Evolutionary conservation across 495 filamentous ascomycete species (phyloP).

Genomic region (Immersiella caudata): DNA sequence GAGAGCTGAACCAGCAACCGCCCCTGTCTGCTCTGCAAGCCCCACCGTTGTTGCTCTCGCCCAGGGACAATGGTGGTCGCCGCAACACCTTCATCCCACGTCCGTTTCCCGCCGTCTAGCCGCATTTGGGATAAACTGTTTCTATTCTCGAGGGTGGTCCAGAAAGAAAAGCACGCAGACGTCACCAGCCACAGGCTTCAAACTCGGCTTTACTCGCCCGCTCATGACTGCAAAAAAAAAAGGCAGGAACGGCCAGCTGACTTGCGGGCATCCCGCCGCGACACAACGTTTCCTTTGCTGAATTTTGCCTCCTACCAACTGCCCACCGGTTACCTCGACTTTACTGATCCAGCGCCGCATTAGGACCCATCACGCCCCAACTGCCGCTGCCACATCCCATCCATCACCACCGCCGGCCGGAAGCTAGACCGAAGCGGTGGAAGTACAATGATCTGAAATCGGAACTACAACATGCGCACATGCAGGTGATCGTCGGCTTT

Average conservation of each 20-base stretch:
- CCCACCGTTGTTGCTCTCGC: background rate
- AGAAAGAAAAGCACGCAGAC: background rate
- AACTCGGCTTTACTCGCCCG: background rate
- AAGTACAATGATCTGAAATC: background rate
- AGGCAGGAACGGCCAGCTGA: background rate
- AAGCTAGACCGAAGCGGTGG: background rate
- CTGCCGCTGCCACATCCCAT: background rate
- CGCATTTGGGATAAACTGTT: background rate
- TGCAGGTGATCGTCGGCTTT: background rate
- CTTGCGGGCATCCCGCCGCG: background rate
- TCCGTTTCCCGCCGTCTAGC: background rate
- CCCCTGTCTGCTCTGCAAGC: background rate
- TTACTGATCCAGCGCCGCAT: background rate
- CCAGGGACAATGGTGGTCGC: background rate
- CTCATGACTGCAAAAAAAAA: background rate
- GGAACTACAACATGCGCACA: background rate
- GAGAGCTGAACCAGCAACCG: background rate
- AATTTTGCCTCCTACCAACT: background rate
- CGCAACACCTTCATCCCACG: background rate
- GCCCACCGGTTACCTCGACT: background rate
- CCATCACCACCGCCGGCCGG: background rate
- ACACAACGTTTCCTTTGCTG: conserved; percentile 1
- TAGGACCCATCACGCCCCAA: background rate
- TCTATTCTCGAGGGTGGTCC: background rate
- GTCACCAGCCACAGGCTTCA: background rate